These are phyloP conservation scores for Flaveria linearis DNA, from an alignment of 129 eudicot genomes.

Conservation along the genomic window DNA sequence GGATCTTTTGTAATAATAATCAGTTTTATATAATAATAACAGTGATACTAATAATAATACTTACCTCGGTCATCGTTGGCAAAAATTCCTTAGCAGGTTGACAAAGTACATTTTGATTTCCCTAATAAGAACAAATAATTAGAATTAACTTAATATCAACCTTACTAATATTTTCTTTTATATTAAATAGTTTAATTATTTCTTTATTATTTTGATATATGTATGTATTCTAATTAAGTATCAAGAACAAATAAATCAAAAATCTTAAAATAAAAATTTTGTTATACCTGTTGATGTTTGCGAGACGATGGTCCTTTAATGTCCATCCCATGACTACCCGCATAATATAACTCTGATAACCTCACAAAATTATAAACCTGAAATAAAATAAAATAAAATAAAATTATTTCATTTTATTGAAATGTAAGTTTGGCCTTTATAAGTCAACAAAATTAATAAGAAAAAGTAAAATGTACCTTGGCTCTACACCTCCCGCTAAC, in stretches of 20 bases:
- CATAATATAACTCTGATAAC: slow-evolving; percentile 78
- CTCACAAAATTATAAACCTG: slow-evolving; percentile 77
- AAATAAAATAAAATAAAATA: slow-evolving; percentile 5
- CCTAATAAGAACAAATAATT: slow-evolving; percentile 31
- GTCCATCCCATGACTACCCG: slow-evolving; percentile 99
- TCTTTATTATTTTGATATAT: background rate
- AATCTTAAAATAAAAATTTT: background rate
- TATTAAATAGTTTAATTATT: background rate
- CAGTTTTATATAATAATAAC: background rate
- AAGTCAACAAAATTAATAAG: slow-evolving; percentile 5
- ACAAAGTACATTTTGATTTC: slow-evolving; percentile 65
- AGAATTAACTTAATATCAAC: background rate
- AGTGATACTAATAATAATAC: background rate
- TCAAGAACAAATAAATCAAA: background rate
- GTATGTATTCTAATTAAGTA: background rate
- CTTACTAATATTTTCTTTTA: background rate
- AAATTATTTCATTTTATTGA: background rate
- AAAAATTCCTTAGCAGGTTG: slow-evolving; percentile 87
- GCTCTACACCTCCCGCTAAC: slow-evolving; percentile 89
- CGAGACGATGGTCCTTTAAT: slow-evolving; percentile 72
- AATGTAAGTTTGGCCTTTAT: background rate
- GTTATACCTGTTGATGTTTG: slow-evolving; percentile 48
- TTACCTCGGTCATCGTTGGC: slow-evolving; percentile 79
- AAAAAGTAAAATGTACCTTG: slow-evolving; percentile 51
- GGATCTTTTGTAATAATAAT: background rate